Conservation (phyloP, 371 early-diverging fungal genomes). For the Mortierella sp. region DNA sequence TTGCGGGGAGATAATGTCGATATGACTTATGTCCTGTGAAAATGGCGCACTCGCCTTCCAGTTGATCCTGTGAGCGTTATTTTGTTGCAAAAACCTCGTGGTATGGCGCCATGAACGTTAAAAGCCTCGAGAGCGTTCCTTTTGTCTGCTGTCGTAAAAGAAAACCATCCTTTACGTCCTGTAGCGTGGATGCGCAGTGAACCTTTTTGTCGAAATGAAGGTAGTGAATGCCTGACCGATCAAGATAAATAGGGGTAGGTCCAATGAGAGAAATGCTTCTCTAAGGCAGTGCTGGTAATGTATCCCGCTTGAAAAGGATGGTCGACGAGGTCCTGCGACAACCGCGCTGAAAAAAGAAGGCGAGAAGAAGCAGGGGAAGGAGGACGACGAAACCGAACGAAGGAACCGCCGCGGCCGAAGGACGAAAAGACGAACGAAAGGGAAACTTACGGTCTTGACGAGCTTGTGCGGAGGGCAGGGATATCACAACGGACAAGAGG, state of each 20-base stretch:
- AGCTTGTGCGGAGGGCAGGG: conserved; percentile 77
- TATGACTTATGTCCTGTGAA: background rate
- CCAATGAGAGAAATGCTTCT: background rate
- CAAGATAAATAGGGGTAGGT: background rate
- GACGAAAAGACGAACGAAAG: background rate
- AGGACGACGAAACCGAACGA: background rate
- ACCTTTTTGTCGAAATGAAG: background rate
- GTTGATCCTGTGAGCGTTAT: background rate
- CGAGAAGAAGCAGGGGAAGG: background rate
- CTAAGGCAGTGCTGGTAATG: background rate
- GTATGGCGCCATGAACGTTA: background rate
- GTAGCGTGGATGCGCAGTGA: background rate
- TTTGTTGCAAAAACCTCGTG: background rate
- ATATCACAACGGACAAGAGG: conserved; percentile 86
- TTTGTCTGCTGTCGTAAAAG: background rate
- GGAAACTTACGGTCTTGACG: conserved; percentile 37
- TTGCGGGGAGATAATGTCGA: background rate
- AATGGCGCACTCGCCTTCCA: background rate
- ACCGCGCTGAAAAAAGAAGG: background rate
- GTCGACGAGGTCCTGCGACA: background rate
- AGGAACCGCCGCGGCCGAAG: background rate
- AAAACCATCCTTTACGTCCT: background rate
- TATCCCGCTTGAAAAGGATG: background rate
- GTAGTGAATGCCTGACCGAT: background rate
- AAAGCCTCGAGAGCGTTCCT: background rate